Conservation (phyloP, 352 stramenopile species). For the Saprolegnia parasitica region DNA sequence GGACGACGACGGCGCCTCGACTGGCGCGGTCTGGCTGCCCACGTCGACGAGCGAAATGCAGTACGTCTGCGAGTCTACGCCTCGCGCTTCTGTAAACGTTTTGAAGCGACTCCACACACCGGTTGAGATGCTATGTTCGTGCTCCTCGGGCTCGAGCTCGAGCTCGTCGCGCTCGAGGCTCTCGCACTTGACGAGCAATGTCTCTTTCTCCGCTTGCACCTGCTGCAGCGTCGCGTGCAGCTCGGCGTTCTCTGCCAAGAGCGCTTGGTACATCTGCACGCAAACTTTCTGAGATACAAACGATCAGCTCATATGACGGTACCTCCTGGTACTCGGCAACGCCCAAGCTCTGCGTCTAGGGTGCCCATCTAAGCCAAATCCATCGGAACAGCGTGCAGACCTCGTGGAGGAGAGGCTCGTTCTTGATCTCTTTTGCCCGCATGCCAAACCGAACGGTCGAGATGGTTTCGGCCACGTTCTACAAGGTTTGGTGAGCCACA, state of each 20-base stretch:
- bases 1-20: background rate
- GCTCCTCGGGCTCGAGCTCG: background rate
- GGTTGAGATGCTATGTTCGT: background rate
- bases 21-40: background rate
- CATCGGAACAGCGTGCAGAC: background rate
- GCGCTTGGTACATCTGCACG: constrained; percentile 61
- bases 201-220: background rate
- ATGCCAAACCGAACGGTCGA: constrained; percentile 68
- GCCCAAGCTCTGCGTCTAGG: background rate
- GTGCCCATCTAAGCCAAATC: background rate
- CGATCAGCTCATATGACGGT: constrained; percentile 28
- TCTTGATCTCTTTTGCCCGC: constrained; percentile 79
- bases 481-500: background rate
- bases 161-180: background rate
- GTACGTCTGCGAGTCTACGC: background rate
- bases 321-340: constrained; percentile 21
- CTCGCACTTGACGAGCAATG: background rate
- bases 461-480: constrained; percentile 74
- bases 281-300: constrained; percentile 40
- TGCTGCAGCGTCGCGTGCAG: constrained; percentile 22
- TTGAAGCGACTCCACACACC: background rate
- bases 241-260: constrained; percentile 58
- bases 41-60: background rate
- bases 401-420: constrained; percentile 44
- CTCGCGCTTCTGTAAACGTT: background rate